Evolutionary conservation across 2,329 filamentous ascomycete genomes (phyloP).

Genomic region (Aureobasidium leucospermi): DNA sequence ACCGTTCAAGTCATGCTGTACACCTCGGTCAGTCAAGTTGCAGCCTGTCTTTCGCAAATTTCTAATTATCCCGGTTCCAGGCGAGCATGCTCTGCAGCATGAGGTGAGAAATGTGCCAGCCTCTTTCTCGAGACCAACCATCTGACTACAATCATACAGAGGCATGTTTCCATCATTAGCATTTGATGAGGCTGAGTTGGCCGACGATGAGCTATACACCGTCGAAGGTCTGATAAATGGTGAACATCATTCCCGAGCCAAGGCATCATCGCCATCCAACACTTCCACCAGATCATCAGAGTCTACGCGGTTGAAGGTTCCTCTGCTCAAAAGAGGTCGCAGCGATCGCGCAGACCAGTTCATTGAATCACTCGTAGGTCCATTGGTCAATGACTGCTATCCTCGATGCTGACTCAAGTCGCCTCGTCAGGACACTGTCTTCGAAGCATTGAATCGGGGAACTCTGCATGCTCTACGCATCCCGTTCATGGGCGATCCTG

Average conservation of each 20-base stretch:
- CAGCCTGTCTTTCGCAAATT: not conserved
- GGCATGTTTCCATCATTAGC: not conserved
- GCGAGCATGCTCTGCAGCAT: conserved; percentile 1
- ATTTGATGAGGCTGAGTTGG: not conserved
- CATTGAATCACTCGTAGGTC: conserved; percentile 35
- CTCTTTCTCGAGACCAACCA: no score
- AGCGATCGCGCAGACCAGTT: conserved; percentile 32
- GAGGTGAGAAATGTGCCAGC: not conserved
- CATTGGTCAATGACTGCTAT: not conserved
- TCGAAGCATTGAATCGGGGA: conserved; percentile 35
- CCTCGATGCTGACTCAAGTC: conserved; percentile 11
- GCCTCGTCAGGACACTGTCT: conserved; percentile 34
- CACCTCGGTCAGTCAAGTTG: not conserved
- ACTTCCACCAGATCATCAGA: not conserved
- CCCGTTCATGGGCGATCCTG: conserved; percentile 27
- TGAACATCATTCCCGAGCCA: not conserved
- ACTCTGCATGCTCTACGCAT: conserved; percentile 36
- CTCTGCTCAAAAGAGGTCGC: conserved; percentile 21
- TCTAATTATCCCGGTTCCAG: not conserved
- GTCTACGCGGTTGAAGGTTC: not conserved
- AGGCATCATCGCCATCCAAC: not conserved
- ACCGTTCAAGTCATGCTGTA: conserved; percentile 13
- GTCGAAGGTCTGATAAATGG: not conserved
- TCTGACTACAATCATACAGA: not conserved
- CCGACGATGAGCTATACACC: conserved; percentile 1